Evolutionary conservation across 2,329 filamentous ascomycete genomes (phyloP).

Genomic region (Aspergillus brasiliensis): DNA sequence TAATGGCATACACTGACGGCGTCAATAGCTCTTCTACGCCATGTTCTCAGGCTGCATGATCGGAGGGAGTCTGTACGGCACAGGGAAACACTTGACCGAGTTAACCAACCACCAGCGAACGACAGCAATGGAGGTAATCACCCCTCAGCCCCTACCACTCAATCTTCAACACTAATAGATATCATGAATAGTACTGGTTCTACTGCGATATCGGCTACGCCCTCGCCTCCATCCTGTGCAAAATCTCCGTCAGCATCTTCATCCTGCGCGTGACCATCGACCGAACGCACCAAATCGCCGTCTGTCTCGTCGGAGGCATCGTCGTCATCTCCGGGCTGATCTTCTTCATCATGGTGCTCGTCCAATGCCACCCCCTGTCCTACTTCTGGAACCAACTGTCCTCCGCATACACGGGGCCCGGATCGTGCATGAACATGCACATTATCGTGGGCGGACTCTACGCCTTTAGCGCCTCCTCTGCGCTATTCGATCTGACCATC

Average conservation of each 20-base stretch:
- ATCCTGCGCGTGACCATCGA: slow-evolving; percentile 50
- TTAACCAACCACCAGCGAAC: slow-evolving; percentile 13
- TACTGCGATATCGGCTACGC: slow-evolving; percentile 54
- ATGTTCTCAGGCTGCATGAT: slow-evolving; percentile 26
- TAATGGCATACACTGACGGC: neutral
- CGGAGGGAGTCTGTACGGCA: slow-evolving; percentile 24
- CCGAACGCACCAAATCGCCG: slow-evolving; percentile 46
- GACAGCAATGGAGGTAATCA: slow-evolving; percentile 21
- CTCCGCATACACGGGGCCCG: neutral
- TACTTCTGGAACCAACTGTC: slow-evolving; percentile 48
- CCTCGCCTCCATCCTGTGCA: slow-evolving; percentile 46
- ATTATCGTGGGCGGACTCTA: slow-evolving; percentile 19
- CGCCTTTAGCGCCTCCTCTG: slow-evolving; percentile 23
- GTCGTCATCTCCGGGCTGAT: slow-evolving; percentile 45
- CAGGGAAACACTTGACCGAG: slow-evolving; percentile 21
- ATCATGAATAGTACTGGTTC: slow-evolving; percentile 42
- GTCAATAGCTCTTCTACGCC: slow-evolving; percentile 15
- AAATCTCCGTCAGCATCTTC: slow-evolving; percentile 53
- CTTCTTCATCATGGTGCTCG: slow-evolving; percentile 50
- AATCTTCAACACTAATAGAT: neutral
- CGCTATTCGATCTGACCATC: slow-evolving; percentile 22
- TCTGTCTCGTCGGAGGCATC: slow-evolving; percentile 45
- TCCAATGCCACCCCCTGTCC: slow-evolving; percentile 52
- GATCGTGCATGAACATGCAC: slow-evolving; percentile 15
- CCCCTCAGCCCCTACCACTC: neutral